Evolutionary conservation across 1,284 basidiomycete genomes (phyloP).

Genomic region (Ceratobasidium sp.): DNA sequence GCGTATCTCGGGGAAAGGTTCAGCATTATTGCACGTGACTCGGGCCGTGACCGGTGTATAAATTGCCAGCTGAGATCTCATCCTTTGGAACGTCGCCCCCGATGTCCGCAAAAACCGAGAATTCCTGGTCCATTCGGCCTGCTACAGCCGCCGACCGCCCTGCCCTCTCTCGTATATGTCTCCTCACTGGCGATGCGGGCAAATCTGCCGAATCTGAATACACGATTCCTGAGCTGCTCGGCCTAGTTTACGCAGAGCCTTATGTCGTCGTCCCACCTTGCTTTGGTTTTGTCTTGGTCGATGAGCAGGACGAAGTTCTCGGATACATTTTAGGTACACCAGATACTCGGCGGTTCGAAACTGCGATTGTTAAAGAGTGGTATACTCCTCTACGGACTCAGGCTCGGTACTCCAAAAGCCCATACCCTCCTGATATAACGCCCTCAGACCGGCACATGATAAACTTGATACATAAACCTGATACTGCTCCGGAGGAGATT

Average conservation of each 20-base stretch:
- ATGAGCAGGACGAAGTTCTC: conserved; percentile 59
- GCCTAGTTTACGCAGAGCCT: conserved; percentile 77
- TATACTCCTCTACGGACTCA: conserved; percentile 65
- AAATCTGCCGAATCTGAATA: conserved; percentile 72
- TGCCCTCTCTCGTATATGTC: conserved; percentile 75
- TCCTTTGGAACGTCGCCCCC: not conserved
- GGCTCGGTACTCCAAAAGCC: conserved; percentile 63
- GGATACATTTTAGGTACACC: conserved; percentile 73
- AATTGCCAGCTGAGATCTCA: not conserved
- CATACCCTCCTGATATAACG: conserved; percentile 39
- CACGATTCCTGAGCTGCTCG: conserved; percentile 73
- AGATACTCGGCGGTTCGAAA: conserved; percentile 72
- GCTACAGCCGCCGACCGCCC: conserved; percentile 68
- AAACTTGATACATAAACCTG: conserved; percentile 55
- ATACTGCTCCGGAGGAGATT: conserved; percentile 57
- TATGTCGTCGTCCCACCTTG: conserved; percentile 74
- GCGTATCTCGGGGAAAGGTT: conserved; percentile 29
- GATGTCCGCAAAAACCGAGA: not conserved
- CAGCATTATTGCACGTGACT: not conserved
- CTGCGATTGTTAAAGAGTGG: conserved; percentile 66
- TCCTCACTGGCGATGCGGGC: conserved; percentile 79
- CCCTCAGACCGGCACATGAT: conserved; percentile 59
- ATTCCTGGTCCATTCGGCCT: conserved; percentile 62
- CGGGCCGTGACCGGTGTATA: not conserved
- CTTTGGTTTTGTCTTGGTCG: conserved; percentile 75